Percentiles rank a stretch among this genome's conserved stretches.
Evolutionary conservation across 495 filamentous ascomycete species (phyloP).

Genomic region (Halenospora varia): DNA sequence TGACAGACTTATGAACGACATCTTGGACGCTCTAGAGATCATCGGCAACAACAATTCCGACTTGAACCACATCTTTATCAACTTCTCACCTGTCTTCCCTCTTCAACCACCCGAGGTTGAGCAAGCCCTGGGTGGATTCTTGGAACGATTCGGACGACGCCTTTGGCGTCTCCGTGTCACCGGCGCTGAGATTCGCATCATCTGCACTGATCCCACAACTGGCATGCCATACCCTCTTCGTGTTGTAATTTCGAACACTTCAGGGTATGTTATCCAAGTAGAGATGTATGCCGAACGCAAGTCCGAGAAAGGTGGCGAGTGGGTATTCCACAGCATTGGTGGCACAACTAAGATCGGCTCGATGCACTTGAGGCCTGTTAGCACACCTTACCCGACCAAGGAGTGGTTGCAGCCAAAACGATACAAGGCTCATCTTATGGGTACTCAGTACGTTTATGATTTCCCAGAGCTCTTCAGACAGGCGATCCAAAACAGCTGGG

Average conservation of each 20-base stretch:
- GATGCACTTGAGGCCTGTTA: conserved; percentile 89
- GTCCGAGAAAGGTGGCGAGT: conserved; percentile 89
- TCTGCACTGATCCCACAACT: conserved; percentile 85
- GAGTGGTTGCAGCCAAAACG: conserved; percentile 98
- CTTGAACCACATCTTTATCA: conserved; percentile 99
- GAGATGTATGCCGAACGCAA: conserved; percentile 97
- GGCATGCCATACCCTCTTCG: conserved; percentile 88
- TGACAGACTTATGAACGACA: conserved; percentile 94
- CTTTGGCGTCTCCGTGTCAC: conserved; percentile 96
- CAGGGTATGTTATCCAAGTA: conserved; percentile 96
- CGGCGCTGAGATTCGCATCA: conserved; percentile 95
- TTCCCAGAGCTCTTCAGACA: conserved; percentile 99
- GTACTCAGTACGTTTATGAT: conserved; percentile 98
- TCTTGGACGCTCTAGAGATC: conserved; percentile 95
- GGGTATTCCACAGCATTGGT: conserved; percentile 97
- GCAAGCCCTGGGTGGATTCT: conserved; percentile 88
- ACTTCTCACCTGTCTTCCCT: conserved; percentile 95
- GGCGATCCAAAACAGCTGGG: conserved; percentile 95
- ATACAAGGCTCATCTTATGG: conserved; percentile 99
- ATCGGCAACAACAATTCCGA: conserved; percentile 99
- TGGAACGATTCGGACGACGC: conserved; percentile 93
- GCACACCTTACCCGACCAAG: conserved; percentile 93
- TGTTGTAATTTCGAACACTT: conserved; percentile 97
- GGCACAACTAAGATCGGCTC: conserved; percentile 91
- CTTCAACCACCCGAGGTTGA: conserved; percentile 87